These are phyloP conservation scores for Botryosphaeria dothidea DNA, from an alignment of 2,329 filamentous ascomycete genomes.

Conservation along the genomic window DNA sequence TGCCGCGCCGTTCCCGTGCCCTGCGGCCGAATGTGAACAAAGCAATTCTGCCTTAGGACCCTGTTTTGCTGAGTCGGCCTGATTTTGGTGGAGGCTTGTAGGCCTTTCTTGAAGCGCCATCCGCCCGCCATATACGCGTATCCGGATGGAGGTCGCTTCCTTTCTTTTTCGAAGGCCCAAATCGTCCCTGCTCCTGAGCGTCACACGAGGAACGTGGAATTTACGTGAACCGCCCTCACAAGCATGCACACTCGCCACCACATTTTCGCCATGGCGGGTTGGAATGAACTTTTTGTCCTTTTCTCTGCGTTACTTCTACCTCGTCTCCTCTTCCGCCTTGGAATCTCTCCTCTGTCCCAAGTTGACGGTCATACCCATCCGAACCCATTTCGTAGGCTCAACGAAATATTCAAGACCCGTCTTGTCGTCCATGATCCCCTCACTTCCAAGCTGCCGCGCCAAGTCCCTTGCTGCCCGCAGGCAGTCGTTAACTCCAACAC, in stretches of 20 bases:
- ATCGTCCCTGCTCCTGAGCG: background rate
- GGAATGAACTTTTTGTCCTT: background rate
- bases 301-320: background rate
- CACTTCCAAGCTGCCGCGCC: slow-evolving; percentile 40
- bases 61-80: background rate
- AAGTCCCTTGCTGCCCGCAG: slow-evolving; percentile 59
- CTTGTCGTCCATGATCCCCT: slow-evolving; percentile 29
- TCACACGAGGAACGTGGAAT: background rate
- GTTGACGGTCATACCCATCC: background rate
- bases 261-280: background rate
- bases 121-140: too few relatives aligned
- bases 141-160: too few relatives aligned
- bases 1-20: background rate
- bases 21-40: background rate
- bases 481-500: slow-evolving; percentile 53
- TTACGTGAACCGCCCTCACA: background rate
- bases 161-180: too few relatives aligned
- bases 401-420: slow-evolving; percentile 42
- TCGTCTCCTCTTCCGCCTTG: background rate
- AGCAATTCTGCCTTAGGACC: background rate
- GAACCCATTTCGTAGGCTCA: slow-evolving; percentile 20
- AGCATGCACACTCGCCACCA: background rate
- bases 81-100: too few relatives aligned
- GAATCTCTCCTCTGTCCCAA: background rate
- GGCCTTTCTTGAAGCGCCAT: too few relatives aligned